Percentiles rank a stretch among this genome's conserved stretches.
Evolutionary conservation across 805 yeast genomes (phyloP).

Genomic region (Saccharomycopsis sp.): DNA sequence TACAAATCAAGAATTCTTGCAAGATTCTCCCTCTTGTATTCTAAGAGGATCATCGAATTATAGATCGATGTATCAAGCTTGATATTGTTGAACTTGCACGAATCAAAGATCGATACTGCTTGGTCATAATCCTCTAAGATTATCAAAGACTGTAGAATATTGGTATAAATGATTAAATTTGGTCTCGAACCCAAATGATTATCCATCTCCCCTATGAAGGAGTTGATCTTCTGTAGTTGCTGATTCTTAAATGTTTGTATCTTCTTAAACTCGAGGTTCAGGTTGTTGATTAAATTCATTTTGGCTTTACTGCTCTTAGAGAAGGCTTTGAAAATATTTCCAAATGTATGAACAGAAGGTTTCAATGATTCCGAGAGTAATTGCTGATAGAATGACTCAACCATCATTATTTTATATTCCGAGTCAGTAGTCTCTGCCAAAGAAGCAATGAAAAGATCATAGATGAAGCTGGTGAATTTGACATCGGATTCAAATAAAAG

Average conservation of each 20-base stretch:
- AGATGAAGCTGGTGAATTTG: slow-evolving; percentile 27
- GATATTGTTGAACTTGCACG: slow-evolving; percentile 69
- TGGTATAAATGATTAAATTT: slow-evolving; percentile 42
- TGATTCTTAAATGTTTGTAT: slow-evolving; percentile 8
- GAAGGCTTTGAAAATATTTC: slow-evolving; percentile 36
- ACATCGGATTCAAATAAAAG: slow-evolving; percentile 31
- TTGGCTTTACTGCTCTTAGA: slow-evolving; percentile 30
- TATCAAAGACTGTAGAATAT: slow-evolving; percentile 56
- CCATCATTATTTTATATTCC: slow-evolving; percentile 23
- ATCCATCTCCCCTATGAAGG: slow-evolving; percentile 33
- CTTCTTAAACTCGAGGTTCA: slow-evolving; percentile 5
- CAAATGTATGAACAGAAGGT: slow-evolving; percentile 35
- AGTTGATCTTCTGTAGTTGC: slow-evolving; percentile 33
- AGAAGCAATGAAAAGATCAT: slow-evolving; percentile 34
- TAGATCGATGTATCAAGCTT: slow-evolving; percentile 66
- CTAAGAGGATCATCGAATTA: slow-evolving; percentile 61
- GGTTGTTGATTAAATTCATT: slow-evolving; percentile 11
- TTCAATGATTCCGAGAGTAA: slow-evolving; percentile 24
- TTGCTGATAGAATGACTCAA: slow-evolving; percentile 31
- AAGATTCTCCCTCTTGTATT: slow-evolving; percentile 53
- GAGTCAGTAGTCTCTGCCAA: slow-evolving; percentile 25
- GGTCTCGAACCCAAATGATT: slow-evolving; percentile 35
- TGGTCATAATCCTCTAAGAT: slow-evolving; percentile 44
- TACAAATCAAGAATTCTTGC: slow-evolving; percentile 73
- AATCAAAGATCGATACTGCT: slow-evolving; percentile 70